Base-by-base conservation (phyloP, 1,284 basidiomycete genomes). In the Irpex lacteus region DNA sequence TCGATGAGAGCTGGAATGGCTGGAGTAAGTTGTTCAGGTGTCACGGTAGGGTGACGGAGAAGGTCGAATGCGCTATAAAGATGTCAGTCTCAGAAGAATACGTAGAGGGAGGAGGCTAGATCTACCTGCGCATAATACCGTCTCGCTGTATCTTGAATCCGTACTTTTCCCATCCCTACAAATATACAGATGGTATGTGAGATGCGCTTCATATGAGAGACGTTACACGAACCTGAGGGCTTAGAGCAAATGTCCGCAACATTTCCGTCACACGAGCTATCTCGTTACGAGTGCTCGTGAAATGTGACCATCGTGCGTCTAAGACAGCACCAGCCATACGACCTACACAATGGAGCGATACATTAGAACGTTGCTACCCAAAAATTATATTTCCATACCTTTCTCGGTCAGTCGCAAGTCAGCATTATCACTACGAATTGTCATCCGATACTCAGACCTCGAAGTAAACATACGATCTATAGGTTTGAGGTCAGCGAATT, bases 381-480 rank as follows among this genome's bases (percentile, higher is more conserved):
- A 49, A 49, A 26, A 26, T 26, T 37, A 5, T 11, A 37, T 5
- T 15, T 2, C 72, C 77, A 26, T 47, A 86, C 90, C 92, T 73
- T 88, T 88, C 68, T 85, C 82, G 0, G 95, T 96, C 61, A 97
- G 77, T 40, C 94, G 83, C 61, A 87, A 61, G 76, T 96, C 94
- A 1, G 95, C 95, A 68, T 97, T 96, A 76, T 97, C 95, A 60
- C 91, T 89, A 55, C 95, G 82, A 53, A 96, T 82, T 0, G 90
- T 89, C 84, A 97, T 88, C 34, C 95, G 85, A 72, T 95, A 97
- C 71, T 97, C 95, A 38, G 91, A 93, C 55, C 95, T 83, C 19
- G 92, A 92, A 0, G 95, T 96, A 74, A 96, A 96, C 94, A 96
- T 96, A 44, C 95, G 90, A 70, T 96, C 92, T 95, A 67, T 54